Evolutionary conservation across 306 rosid species (phyloP).

Genomic region (Glycine soja): DNA sequence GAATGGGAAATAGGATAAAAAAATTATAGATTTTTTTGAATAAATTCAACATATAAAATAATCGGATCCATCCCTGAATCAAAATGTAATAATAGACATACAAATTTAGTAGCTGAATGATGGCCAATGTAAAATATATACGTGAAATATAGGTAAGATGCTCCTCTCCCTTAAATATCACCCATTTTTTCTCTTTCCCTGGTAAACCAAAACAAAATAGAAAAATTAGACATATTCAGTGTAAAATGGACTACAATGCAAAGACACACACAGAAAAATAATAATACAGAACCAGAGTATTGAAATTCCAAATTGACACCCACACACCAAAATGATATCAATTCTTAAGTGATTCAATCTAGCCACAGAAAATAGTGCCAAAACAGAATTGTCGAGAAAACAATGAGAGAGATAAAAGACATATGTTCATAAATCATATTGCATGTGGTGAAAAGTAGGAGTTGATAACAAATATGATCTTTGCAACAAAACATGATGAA

Average conservation of each 20-base stretch:
- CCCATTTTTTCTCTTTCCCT: conserved; percentile 99
- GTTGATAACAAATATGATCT: too few species aligned
- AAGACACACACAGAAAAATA: background rate
- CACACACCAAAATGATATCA: conserved; percentile 19
- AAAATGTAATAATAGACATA: background rate
- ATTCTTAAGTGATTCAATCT: conserved; percentile 17
- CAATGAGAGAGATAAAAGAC: too few species aligned
- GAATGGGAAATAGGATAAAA: conserved; percentile 28
- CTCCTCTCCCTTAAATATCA: conserved; percentile 85
- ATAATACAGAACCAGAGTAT: conserved; percentile 1
- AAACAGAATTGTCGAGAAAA: background rate
- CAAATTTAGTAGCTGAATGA: background rate
- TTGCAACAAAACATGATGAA: too few species aligned
- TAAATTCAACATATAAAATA: conserved; percentile 3
- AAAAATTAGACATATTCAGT: conserved; percentile 39
- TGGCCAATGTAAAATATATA: conserved; percentile 43
- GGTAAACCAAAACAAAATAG: conserved; percentile 39
- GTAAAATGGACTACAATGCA: conserved; percentile 26
- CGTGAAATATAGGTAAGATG: conserved; percentile 94
- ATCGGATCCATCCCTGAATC: background rate
- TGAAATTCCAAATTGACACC: conserved; percentile 33
- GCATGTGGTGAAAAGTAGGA: too few species aligned
- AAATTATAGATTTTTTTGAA: conserved; percentile 30
- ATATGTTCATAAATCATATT: too few species aligned
- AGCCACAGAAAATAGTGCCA: conserved; percentile 4